Conservation (phyloP, 1,284 basidiomycete species). For the Ustilago xerochloae region DNA sequence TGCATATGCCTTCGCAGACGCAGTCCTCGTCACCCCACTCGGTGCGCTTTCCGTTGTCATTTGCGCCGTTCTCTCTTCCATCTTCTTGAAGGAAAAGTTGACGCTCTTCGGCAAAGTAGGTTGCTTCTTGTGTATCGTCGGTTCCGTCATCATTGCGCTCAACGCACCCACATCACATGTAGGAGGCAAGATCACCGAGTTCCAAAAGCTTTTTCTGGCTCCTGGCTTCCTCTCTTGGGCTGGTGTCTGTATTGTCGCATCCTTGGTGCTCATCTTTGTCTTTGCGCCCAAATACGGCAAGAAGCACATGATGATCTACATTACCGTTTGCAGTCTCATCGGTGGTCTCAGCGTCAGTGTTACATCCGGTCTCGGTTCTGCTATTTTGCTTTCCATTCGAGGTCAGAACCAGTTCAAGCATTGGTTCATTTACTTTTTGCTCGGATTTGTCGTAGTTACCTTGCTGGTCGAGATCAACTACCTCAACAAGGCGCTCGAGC, state of each 20-base stretch:
- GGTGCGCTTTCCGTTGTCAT: constrained; percentile 96
- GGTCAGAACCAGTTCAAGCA: constrained; percentile 85
- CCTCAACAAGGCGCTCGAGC: constrained; percentile 92
- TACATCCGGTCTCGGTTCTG: constrained; percentile 90
- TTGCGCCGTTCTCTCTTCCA: constrained; percentile 89
- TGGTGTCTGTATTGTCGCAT: constrained; percentile 64
- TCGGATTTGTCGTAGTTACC: constrained; percentile 86
- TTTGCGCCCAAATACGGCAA: constrained; percentile 89
- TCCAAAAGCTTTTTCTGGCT: constrained; percentile 84
- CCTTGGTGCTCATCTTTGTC: constrained; percentile 72
- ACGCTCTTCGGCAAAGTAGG: constrained; percentile 72
- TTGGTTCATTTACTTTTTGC: constrained; percentile 71
- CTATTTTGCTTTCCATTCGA: constrained; percentile 85
- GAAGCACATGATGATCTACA: constrained; percentile 93
- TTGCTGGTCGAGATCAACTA: constrained; percentile 91
- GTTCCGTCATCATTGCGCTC: constrained; percentile 77
- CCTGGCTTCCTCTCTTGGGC: constrained; percentile 87
- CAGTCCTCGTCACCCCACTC: constrained; percentile 91
- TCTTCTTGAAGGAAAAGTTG: constrained; percentile 91
- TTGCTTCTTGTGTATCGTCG: constrained; percentile 86
- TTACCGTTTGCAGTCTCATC: constrained; percentile 83
- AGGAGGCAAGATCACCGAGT: constrained; percentile 81
- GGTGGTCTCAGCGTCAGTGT: constrained; percentile 96
- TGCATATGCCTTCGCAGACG: constrained; percentile 90
- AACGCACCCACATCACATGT: constrained; percentile 84